These are phyloP conservation scores for Amanita polypyramis DNA, from an alignment of 768 basidiomycete species.

Conservation along the genomic window DNA sequence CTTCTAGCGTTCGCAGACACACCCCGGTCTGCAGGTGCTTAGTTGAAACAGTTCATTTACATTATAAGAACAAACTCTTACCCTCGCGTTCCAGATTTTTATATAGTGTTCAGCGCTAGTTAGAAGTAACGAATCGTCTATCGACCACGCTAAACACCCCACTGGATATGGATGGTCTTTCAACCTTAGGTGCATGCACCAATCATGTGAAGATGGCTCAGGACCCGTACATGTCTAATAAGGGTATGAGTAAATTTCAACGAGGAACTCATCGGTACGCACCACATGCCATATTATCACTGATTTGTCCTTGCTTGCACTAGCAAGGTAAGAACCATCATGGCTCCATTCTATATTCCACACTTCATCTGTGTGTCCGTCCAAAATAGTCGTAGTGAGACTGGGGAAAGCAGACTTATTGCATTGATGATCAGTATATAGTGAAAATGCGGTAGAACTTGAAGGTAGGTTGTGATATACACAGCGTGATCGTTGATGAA, in stretches of 20 bases:
- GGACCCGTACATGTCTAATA: conserved; percentile 29
- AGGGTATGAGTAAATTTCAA: conserved; percentile 9
- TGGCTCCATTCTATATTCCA: conserved; percentile 97
- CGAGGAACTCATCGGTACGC: conserved; percentile 19
- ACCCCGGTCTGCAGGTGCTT: conserved; percentile 51
- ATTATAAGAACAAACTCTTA: conserved; percentile 23
- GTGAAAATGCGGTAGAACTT: conserved; percentile 52
- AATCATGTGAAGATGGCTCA: conserved; percentile 44
- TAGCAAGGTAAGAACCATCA: conserved; percentile 75
- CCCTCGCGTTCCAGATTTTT: conserved; percentile 87
- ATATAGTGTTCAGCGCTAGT: conserved; percentile 76
- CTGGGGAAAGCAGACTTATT: conserved; percentile 75
- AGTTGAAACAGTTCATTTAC: conserved; percentile 9
- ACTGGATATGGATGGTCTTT: conserved; percentile 74
- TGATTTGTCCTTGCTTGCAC: conserved; percentile 76
- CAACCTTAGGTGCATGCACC: conserved; percentile 48
- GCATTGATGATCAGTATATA: conserved; percentile 84
- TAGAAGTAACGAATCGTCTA: conserved; percentile 75
- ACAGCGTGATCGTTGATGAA: conserved; percentile 72
- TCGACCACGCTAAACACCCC: conserved; percentile 84
- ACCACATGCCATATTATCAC: conserved; percentile 91
- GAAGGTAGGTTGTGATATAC: conserved; percentile 75
- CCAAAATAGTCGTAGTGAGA: conserved; percentile 74
- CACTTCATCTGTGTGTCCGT: conserved; percentile 86
- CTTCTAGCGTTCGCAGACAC: conserved; percentile 52